These are phyloP conservation scores for Candida gigantensis DNA, from an alignment of 1,139 yeast genomes.

Conservation along the genomic window DNA sequence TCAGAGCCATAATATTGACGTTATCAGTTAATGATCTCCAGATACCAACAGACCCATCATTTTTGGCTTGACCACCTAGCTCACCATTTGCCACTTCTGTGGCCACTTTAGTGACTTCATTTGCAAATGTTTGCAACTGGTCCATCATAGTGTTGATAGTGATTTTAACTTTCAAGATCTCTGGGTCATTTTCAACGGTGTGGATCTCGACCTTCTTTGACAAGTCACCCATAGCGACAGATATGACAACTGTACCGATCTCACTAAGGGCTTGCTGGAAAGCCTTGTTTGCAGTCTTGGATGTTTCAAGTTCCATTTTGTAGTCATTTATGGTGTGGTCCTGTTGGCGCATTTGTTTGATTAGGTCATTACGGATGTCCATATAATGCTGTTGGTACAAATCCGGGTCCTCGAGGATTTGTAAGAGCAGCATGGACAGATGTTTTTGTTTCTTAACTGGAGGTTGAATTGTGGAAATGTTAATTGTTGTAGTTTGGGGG, in stretches of 20 bases:
- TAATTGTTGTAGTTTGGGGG: too few species aligned
- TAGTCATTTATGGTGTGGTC: conserved; percentile 30
- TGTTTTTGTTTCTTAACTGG: too few species aligned
- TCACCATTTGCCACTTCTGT: conserved; percentile 90
- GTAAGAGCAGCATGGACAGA: conserved; percentile 19
- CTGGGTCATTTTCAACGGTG: conserved; percentile 72
- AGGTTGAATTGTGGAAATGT: too few species aligned
- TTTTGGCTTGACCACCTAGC: conserved; percentile 84
- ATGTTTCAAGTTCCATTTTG: conserved; percentile 48
- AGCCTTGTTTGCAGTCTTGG: conserved; percentile 69
- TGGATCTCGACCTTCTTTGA: conserved; percentile 75
- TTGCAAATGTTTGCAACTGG: conserved; percentile 78
- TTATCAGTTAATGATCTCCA: conserved; percentile 85
- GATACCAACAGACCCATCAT: conserved; percentile 80
- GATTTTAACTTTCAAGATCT: conserved; percentile 72
- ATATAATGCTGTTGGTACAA: conserved; percentile 32
- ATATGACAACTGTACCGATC: conserved; percentile 78
- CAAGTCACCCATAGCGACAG: conserved; percentile 84
- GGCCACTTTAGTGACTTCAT: conserved; percentile 82
- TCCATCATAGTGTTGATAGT: conserved; percentile 89
- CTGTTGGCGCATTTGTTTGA: conserved; percentile 33
- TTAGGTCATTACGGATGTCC: conserved; percentile 34
- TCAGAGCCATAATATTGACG: conserved; percentile 85
- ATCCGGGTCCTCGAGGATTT: conserved; percentile 44
- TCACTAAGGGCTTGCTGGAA: conserved; percentile 76